phyloP scores from a whole-genome alignment of 768 basidiomycete species.

The Roridomyces roridus region DNA sequence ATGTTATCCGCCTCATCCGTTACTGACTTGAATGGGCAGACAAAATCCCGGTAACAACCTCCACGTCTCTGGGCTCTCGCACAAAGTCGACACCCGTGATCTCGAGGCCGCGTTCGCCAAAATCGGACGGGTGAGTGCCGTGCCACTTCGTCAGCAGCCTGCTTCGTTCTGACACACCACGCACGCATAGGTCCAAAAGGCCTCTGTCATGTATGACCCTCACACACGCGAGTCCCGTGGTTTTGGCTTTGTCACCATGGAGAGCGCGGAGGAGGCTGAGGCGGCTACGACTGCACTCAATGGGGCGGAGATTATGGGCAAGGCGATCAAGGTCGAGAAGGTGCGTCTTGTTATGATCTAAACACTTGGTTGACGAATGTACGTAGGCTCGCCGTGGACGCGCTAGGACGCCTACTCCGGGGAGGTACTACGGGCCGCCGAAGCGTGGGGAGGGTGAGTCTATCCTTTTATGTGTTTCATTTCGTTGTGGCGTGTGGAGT shows the following conservation, averaged over 20 bases:
- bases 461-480: background rate
- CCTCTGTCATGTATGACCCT: slow-evolving; percentile 73
- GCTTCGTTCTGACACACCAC: background rate
- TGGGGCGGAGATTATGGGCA: slow-evolving; percentile 68
- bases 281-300: slow-evolving; percentile 68
- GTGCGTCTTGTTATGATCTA: slow-evolving; percentile 32
- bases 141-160: background rate
- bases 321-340: slow-evolving; percentile 69
- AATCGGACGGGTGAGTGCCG: slow-evolving; percentile 73
- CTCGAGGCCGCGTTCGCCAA: slow-evolving; percentile 89
- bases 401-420: background rate
- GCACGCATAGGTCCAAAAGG: slow-evolving; percentile 79
- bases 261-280: slow-evolving; percentile 63
- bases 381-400: background rate
- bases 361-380: background rate
- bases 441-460: background rate
- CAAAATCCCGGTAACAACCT: slow-evolving; percentile 72
- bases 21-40: slow-evolving; percentile 43
- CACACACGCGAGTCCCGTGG: slow-evolving; percentile 69
- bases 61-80: slow-evolving; percentile 62
- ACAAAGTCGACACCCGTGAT: slow-evolving; percentile 74
- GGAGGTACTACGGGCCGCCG: background rate
- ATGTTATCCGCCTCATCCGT: slow-evolving; percentile 4
- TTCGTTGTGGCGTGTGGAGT: no score
- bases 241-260: slow-evolving; percentile 86